Percentiles rank a stretch among this genome's conserved stretches.
Conservation (phyloP, 495 filamentous ascomycete genomes). For the Aspergillus conjunctus region DNA sequence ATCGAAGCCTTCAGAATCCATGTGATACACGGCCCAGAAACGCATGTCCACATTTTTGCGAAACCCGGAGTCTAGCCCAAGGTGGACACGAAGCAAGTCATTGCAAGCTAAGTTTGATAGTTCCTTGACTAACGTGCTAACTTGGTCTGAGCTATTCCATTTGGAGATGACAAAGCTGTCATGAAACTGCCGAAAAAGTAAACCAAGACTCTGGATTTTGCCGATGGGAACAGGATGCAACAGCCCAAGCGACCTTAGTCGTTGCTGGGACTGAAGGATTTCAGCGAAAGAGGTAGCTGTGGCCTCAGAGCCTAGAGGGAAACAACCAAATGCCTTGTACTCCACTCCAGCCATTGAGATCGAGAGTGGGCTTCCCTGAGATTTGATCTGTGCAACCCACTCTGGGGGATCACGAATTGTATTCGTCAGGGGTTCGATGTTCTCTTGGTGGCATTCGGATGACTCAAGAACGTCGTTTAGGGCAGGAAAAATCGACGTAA, state of each 20-base stretch:
- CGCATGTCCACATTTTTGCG: slow-evolving; percentile 48
- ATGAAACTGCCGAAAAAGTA: slow-evolving; percentile 37
- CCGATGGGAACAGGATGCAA: slow-evolving; percentile 45
- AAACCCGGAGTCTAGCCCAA: slow-evolving; percentile 58
- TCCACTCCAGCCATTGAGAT: slow-evolving; percentile 48
- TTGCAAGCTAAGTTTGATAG: slow-evolving; percentile 35
- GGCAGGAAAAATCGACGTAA: slow-evolving; percentile 33
- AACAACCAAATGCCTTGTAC: slow-evolving; percentile 56
- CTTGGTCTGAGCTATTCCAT: slow-evolving; percentile 23
- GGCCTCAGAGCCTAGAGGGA: slow-evolving; percentile 55
- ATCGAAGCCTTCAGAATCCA: slow-evolving; percentile 45
- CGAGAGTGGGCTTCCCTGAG: slow-evolving; percentile 50
- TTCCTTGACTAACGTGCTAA: slow-evolving; percentile 35
- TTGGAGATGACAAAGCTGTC: slow-evolving; percentile 24
- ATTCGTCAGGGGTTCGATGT: slow-evolving; percentile 12
- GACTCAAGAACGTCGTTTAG: slow-evolving; percentile 34
- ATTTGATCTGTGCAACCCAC: slow-evolving; percentile 41
- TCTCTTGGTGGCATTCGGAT: slow-evolving; percentile 21
- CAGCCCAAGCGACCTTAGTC: slow-evolving; percentile 47
- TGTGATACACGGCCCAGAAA: slow-evolving; percentile 59
- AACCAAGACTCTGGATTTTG: slow-evolving; percentile 40
- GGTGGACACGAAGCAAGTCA: slow-evolving; percentile 39
- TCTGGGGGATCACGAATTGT: slow-evolving; percentile 42
- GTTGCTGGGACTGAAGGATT: slow-evolving; percentile 52
- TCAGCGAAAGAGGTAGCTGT: slow-evolving; percentile 48